Evolutionary conservation across 306 rosid species (phyloP), one percentile per base, ranked within the genome.

Genomic region (Cicer pinnatifidum): DNA sequence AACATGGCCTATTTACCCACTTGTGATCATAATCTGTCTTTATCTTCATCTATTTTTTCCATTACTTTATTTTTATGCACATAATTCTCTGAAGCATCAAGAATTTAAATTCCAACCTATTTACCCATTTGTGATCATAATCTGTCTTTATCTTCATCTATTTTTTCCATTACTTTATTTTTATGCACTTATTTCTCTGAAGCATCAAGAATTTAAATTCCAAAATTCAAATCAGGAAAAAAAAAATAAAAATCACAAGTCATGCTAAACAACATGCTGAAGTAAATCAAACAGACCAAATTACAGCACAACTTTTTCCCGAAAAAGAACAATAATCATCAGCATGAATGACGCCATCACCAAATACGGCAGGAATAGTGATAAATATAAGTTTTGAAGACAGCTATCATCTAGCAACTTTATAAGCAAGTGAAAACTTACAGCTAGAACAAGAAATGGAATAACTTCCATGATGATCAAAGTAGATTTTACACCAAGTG

Each of bases 361-460:
- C 68, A 63, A 58, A 37, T 62, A 38, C 81, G 51, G 45, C 17
- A 63, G 15, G 28, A 53, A 37, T 11, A 56, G n/a, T 19, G 47
- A 33, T 52, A 52, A 71, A 28, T 37, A 68, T 45, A 72, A 52
- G 40, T 48, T n/a, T 52, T 48, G 50, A 45, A 15, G 28, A 23
- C 20, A 23, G 38, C 46, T 47, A 64, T 19, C 52, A 62, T 44
- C 58, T 59, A 37, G 35, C n/a, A 76, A 51, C 41, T 78, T 56
- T 40, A 75, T 52, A 51, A 43, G 76, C 37, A 77, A 72, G 75
- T 48, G 47, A 76, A 77, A 83, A 89, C 97, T 89, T 87, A 94
- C 99, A 67, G 99, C 99, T 54, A 94, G 87, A 82, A 94, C 96
- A 84, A 94, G 99, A 84, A 94, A 94, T 23, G 99, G 99, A 69